A percentile compares a stretch with the other conserved stretches of the same genome.
phyloP scores from a whole-genome alignment of 2,329 filamentous ascomycete genomes.

The Paraconiothyrium sp. region DNA sequence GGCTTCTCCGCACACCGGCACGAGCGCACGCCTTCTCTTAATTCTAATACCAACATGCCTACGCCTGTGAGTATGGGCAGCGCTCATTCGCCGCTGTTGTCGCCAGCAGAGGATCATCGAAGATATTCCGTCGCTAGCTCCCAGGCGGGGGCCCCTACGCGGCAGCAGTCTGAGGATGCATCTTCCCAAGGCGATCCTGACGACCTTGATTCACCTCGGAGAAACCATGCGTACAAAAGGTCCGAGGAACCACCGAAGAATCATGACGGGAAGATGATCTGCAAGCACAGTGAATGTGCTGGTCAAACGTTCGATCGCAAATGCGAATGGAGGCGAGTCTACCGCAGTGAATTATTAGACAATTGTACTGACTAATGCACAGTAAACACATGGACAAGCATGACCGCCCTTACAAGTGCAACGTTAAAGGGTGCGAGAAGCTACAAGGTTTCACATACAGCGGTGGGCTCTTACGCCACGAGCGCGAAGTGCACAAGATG shows the following conservation, averaged over 20 bases:
- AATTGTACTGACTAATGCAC: conserved; percentile 27
- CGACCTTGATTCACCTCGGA: conserved; percentile 41
- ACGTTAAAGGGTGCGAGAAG: conserved; percentile 84
- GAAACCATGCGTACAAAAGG: conserved; percentile 52
- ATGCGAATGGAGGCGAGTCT: conserved; percentile 91
- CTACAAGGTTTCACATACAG: conserved; percentile 95
- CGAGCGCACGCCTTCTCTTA: conserved; percentile 43
- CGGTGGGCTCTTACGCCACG: conserved; percentile 86
- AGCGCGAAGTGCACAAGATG: conserved; percentile 92
- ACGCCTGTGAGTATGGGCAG: conserved; percentile 47
- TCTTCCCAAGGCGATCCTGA: conserved; percentile 42
- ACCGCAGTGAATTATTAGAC: conserved; percentile 32
- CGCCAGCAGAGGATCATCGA: conserved; percentile 34
- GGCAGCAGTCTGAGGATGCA: conserved; percentile 36
- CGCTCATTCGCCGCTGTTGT: conserved; percentile 39
- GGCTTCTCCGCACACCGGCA: conserved; percentile 33
- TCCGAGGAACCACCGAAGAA: conserved; percentile 68
- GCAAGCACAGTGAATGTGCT: conserved; percentile 72
- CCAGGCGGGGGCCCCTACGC: conserved; percentile 23
- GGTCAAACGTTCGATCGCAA: conserved; percentile 79
- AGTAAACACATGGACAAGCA: conserved; percentile 99
- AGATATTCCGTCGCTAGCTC: conserved; percentile 35
- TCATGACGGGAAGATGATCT: conserved; percentile 77
- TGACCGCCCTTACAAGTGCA: conserved; percentile 90
- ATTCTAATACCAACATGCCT: conserved; percentile 44